These are phyloP conservation scores for Lentinula raphanica DNA, from an alignment of 768 basidiomycete genomes.

Conservation along the genomic window DNA sequence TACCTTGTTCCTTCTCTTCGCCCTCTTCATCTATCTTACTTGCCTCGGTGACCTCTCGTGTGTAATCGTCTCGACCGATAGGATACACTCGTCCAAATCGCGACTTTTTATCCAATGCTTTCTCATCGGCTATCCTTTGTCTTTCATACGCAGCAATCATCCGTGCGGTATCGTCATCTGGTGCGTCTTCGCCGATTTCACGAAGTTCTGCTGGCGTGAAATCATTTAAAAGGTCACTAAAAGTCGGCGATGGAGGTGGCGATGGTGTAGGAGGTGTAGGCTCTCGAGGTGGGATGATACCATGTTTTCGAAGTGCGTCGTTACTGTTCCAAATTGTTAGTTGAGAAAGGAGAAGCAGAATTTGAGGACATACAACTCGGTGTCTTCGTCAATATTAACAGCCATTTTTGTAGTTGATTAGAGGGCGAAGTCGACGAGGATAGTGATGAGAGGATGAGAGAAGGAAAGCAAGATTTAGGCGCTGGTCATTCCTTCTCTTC, in stretches of 20 bases:
- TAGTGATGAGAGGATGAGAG: background rate
- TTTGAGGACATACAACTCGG: conserved; percentile 75
- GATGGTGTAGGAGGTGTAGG: conserved; percentile 72
- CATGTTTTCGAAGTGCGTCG: conserved; percentile 88
- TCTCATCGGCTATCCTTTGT: conserved; percentile 62
- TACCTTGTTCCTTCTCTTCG: conserved; percentile 67
- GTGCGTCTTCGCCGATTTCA: conserved; percentile 66
- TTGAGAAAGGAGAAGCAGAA: background rate
- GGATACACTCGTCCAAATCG: conserved; percentile 84
- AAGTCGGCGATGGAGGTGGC: conserved; percentile 69
- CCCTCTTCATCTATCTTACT: conserved; percentile 66
- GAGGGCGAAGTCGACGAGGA: background rate
- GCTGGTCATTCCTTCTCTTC: background rate
- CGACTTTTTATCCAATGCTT: conserved; percentile 48
- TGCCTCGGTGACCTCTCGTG: conserved; percentile 90
- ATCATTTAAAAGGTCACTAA: conserved; percentile 63
- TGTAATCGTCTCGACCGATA: conserved; percentile 91
- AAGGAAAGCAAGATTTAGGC: background rate
- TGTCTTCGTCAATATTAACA: conserved; percentile 85
- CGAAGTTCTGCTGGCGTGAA: conserved; percentile 58
- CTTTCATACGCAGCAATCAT: conserved; percentile 61
- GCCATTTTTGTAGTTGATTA: conserved; percentile 36
- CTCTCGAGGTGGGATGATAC: conserved; percentile 78
- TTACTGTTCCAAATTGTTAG: conserved; percentile 49
- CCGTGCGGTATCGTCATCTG: conserved; percentile 73